phyloP scores from a whole-genome alignment of 2,329 filamentous ascomycete genomes.

The Aspergillus intermedius region DNA sequence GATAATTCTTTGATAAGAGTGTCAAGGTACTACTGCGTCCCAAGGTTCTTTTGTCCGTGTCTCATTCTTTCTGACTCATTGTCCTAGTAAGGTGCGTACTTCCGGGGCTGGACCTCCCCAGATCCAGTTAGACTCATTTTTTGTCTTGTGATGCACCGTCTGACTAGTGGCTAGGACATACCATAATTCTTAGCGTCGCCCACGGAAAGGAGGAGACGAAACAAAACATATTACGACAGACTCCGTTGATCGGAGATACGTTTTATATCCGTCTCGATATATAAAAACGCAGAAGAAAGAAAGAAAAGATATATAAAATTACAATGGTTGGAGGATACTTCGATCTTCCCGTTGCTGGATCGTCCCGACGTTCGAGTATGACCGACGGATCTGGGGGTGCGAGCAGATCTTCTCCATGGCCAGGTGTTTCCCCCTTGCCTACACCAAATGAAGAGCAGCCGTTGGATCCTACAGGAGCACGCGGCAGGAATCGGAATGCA shows the following conservation, averaged over 20 bases:
- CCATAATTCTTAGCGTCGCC: background rate
- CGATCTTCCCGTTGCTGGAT: conserved; percentile 20
- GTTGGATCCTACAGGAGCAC: conserved; percentile 19
- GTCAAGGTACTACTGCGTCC: background rate
- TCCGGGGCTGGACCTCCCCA: background rate
- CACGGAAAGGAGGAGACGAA: background rate
- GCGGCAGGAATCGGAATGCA: conserved; percentile 32
- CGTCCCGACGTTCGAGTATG: conserved; percentile 20
- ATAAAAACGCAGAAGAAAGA: conserved; percentile 2
- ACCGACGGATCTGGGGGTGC: conserved; percentile 16
- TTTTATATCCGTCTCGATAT: background rate
- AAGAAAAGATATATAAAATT: background rate
- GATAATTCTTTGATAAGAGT: background rate
- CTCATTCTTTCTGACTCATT: conserved; percentile 3
- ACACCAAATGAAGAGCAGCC: conserved; percentile 18
- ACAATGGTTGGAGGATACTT: conserved; percentile 30
- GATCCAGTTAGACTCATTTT: background rate
- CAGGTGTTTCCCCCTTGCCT: conserved; percentile 19
- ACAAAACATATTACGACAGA: background rate
- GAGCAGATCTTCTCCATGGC: conserved; percentile 17
- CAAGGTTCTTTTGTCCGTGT: conserved; percentile 7
- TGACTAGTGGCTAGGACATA: conserved; percentile 3
- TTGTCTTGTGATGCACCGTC: background rate
- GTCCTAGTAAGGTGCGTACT: background rate
- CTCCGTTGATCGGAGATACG: background rate